Conservation (phyloP, 345 rosid species). For the Euphorbia tirucalli region DNA sequence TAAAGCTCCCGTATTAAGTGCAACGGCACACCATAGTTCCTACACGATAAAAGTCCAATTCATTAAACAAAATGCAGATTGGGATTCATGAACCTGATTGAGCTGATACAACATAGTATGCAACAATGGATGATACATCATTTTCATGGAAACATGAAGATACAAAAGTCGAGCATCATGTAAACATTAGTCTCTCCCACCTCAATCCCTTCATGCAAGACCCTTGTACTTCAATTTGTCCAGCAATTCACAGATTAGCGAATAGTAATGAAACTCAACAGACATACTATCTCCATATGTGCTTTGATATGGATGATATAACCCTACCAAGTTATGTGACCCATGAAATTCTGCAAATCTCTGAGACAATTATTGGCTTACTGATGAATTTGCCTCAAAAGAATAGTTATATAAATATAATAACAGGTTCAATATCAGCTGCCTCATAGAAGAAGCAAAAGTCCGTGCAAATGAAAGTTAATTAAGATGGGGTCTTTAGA, state of each 20-base stretch:
- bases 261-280: not conserved
- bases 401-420: too few species aligned
- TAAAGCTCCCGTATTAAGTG: slow-evolving; percentile 93
- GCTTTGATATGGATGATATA: not conserved
- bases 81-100: not conserved
- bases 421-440: not conserved
- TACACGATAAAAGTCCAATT: slow-evolving; percentile 30
- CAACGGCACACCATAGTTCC: slow-evolving; percentile 94
- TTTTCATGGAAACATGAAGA: not conserved
- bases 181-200: not conserved
- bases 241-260: not conserved
- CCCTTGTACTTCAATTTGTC: too few species aligned
- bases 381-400: not conserved
- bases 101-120: not conserved
- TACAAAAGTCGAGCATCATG: not conserved
- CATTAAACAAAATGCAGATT: not conserved
- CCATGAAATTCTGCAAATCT: too few species aligned
- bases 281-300: not conserved
- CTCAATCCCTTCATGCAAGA: not conserved
- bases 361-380: not conserved
- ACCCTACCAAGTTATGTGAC: too few species aligned
- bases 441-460: not conserved
- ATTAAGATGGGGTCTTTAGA: not conserved
- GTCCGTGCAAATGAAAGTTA: not conserved
- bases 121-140: not conserved